Evolutionary conservation across 306 rosid genomes (phyloP).

Genomic region (Casuarina cunninghamiana): DNA sequence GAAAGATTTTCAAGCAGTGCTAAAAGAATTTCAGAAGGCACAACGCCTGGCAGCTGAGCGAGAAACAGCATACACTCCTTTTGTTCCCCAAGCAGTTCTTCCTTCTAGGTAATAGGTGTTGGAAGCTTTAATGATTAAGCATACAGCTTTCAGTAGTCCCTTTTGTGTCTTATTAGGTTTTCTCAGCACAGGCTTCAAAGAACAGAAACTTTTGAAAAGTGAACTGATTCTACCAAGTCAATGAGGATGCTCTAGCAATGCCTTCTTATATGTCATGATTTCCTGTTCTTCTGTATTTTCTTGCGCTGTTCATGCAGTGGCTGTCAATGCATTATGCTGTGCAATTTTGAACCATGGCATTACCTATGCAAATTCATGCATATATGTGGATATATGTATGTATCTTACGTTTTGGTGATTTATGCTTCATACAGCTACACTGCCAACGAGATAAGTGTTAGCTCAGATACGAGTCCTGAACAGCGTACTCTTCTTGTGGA

Average conservation of each 20-base stretch:
- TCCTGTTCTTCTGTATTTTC: background rate
- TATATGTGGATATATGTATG: background rate
- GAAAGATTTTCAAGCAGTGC: conserved; percentile 91
- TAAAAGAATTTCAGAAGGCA: conserved; percentile 94
- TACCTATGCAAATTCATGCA: too few species aligned
- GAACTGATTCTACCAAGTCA: background rate
- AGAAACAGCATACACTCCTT: conserved; percentile 88
- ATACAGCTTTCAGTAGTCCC: conserved; percentile 17
- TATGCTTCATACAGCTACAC: conserved; percentile 57
- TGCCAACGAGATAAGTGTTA: conserved; percentile 51
- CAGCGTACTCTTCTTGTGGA: conserved; percentile 83
- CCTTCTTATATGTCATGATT: background rate
- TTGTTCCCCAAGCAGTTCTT: conserved; percentile 71
- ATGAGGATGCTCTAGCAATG: background rate
- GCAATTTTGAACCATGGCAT: background rate
- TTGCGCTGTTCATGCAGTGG: background rate
- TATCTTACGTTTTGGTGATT: conserved; percentile 1
- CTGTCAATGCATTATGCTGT: background rate
- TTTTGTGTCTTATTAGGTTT: conserved; percentile 8
- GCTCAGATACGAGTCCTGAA: conserved; percentile 60
- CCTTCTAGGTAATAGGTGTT: conserved; percentile 62
- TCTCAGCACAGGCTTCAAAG: background rate
- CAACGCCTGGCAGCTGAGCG: conserved; percentile 97
- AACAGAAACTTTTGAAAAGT: background rate
- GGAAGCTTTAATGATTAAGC: conserved; percentile 19